phyloP scores from a whole-genome alignment of 768 basidiomycete genomes.

The Lyophyllum atratum region DNA sequence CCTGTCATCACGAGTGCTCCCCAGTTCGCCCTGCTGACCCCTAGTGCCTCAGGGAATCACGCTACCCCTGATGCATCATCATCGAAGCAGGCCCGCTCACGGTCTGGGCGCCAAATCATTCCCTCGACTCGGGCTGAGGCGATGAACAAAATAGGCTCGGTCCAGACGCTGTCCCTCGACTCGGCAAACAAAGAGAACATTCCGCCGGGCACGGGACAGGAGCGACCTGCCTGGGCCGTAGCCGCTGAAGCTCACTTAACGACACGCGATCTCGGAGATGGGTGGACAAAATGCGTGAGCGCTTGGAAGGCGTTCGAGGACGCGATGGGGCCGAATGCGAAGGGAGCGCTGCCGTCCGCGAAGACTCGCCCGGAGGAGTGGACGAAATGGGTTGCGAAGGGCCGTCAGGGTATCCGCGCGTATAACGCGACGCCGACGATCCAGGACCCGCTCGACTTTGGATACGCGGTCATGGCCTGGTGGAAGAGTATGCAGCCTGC shows the following conservation, averaged over 20 bases:
- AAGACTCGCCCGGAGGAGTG: conserved; percentile 14
- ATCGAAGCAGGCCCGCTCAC: not conserved
- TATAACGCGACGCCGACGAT: conserved; percentile 10
- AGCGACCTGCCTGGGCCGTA: conserved; percentile 1
- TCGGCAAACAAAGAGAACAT: conserved; percentile 12
- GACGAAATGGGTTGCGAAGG: conserved; percentile 14
- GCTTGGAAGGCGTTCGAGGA: conserved; percentile 10
- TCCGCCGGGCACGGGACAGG: not conserved
- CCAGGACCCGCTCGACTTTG: conserved; percentile 15
- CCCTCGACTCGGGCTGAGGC: conserved; percentile 6
- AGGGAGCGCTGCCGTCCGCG: not conserved
- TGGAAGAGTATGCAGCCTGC: conserved; percentile 17
- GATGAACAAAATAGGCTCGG: conserved; percentile 7
- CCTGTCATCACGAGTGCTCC: no score
- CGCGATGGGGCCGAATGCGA: not conserved
- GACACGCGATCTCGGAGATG: conserved; percentile 1
- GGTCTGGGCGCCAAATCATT: not conserved
- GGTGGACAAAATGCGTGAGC: conserved; percentile 6
- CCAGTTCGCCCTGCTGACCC: no score
- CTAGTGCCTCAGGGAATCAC: not conserved
- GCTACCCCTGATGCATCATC: not conserved
- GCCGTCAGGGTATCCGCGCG: not conserved
- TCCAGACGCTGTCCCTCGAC: not conserved
- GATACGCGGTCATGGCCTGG: conserved; percentile 14
- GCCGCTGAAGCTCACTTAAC: conserved; percentile 1